Base-by-base conservation (phyloP, 305 asterid species). In the Petunia hybrid region DNA sequence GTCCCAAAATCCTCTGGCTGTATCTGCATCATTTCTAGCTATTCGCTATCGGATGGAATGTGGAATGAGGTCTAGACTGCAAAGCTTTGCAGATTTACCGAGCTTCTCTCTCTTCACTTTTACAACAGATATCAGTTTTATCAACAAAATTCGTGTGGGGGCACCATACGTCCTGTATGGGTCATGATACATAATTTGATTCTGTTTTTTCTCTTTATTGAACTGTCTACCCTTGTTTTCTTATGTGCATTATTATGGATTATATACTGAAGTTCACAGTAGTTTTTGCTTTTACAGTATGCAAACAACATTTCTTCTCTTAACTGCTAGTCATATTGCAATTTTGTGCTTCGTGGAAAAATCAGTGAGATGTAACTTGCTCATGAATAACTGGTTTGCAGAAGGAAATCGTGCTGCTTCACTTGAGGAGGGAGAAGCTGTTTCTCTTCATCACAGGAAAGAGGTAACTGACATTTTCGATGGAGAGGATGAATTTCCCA, bases 401-500 rank as follows among this genome's bases (percentile, higher is more conserved):
- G 88, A 80, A 86, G 93, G 86, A 83, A 88, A 85, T 88, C 88
- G 79, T 74, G 83, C 94, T 80, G 87, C 91, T 83, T 76, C 69
- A 55, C 85, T 53, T 85, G 98, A 83, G 67, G 89, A 88, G 78
- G 89, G 80, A 62, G 97, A 89, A 79, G 87, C 82, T 77, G 83
- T 87, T 22, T 85, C 81, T n/a, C 80, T 80, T 78, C 86, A 82
- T 80, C 89, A 87, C 79, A 90, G 73, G 78, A 85, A 87, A 80
- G 88, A 87, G 82, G 91, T 88, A 71, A 82, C 88, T 78, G 93
- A 88, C 80, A 82, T 87, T 77, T 87, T 90, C 70, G 99, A 92
- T 42, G 89, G 84, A 78, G 98, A 93, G 85, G 99, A 91, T 80
- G 97, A 90, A 86, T 94, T 88, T 80, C 94, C 98, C 45, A 85